Conservation (phyloP, 495 filamentous ascomycete species). For the Hypoxylon intermedium region DNA sequence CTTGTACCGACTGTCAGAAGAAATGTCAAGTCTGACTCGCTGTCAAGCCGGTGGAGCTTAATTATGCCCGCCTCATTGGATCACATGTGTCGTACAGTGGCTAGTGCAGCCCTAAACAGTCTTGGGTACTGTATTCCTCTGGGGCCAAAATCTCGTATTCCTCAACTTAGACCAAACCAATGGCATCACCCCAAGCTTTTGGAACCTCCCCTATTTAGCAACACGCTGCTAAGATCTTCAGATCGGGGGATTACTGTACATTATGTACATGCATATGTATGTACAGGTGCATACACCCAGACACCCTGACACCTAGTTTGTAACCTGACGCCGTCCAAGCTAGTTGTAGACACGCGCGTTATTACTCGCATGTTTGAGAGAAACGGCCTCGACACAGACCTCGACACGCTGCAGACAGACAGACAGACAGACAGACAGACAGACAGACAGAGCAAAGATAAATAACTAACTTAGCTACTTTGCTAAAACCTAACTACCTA, state of each 20-base stretch:
- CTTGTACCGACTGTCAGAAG: constrained; percentile 20
- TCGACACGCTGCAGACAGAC: too few species aligned
- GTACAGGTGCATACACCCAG: background rate
- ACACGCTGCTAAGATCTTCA: background rate
- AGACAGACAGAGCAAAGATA: too few species aligned
- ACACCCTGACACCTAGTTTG: too few species aligned
- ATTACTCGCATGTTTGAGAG: background rate
- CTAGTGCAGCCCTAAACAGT: background rate
- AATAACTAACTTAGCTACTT: too few species aligned
- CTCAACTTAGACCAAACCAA: constrained; percentile 2
- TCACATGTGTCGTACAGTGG: constrained; percentile 7
- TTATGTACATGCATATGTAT: too few species aligned
- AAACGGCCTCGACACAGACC: background rate
- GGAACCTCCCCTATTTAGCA: constrained; percentile 9
- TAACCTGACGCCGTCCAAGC: background rate
- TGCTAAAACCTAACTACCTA: too few species aligned
- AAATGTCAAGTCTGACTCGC: constrained; percentile 16
- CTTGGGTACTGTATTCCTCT: background rate
- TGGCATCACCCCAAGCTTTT: background rate
- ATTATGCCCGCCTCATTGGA: constrained; percentile 15
- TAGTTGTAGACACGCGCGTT: background rate
- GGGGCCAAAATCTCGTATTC: constrained; percentile 28
- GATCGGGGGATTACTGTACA: constrained; percentile 1
- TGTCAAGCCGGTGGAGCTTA: background rate
- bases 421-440: too few species aligned